Conservation (phyloP, 164 flowering plant species). For the Liquidambar formosana region DNA sequence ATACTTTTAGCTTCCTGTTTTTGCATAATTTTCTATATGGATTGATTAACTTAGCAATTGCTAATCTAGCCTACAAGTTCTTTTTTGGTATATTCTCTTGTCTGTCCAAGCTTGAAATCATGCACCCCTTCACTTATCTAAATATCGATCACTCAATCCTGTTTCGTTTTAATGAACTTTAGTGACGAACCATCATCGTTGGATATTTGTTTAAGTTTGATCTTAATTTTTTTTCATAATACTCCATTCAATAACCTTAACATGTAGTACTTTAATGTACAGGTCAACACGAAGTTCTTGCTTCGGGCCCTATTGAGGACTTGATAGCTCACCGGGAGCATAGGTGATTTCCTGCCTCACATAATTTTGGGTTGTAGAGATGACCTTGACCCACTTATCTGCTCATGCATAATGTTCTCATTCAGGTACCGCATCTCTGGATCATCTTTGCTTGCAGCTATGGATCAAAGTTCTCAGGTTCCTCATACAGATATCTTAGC, state of each 20-base stretch:
- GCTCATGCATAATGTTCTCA: conserved; percentile 7
- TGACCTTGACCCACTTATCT: conserved; percentile 3
- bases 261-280: conserved; percentile 8
- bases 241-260: not conserved
- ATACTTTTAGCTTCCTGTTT: too few relatives aligned
- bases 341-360: conserved; percentile 48
- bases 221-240: not conserved
- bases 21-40: too few relatives aligned
- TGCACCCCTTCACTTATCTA: not conserved
- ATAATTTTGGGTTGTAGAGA: not conserved
- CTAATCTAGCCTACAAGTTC: too few relatives aligned
- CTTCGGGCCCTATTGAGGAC: conserved; percentile 99
- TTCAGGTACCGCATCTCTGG: conserved; percentile 98
- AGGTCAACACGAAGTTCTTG: conserved; percentile 99
- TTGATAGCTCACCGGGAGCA: conserved; percentile 98
- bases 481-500: conserved; percentile 53
- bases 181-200: not conserved
- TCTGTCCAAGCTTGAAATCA: not conserved
- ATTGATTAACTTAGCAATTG: too few relatives aligned
- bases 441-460: conserved; percentile 92
- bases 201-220: not conserved
- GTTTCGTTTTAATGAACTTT: not conserved
- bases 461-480: conserved; percentile 94
- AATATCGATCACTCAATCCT: not conserved
- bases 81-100: too few relatives aligned